Evolutionary conservation across 441 rosid species (phyloP).

Genomic region (Bruguiera hainesii): DNA sequence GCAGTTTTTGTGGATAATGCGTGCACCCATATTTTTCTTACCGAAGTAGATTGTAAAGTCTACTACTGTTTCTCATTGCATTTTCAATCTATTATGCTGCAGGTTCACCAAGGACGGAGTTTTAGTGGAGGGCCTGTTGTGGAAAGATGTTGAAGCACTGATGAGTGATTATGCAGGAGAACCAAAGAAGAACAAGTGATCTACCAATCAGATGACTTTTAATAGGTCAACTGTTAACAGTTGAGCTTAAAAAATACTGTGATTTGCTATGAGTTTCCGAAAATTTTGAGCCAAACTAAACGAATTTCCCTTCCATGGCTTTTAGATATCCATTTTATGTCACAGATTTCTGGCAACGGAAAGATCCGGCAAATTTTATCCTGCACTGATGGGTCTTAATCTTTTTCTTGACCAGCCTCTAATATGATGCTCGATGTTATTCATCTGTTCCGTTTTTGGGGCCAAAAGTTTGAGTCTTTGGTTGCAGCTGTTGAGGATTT

Average conservation of each 20-base stretch:
- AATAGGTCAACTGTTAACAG: conserved; percentile 18
- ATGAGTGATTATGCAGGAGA: conserved; percentile 61
- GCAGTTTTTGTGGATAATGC: background rate
- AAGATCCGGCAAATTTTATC: too few relatives aligned
- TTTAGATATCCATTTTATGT: conserved; percentile 2
- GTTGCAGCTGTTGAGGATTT: too few relatives aligned
- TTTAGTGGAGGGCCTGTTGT: conserved; percentile 78
- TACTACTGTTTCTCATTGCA: background rate
- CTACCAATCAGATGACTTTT: conserved; percentile 9
- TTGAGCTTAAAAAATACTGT: conserved; percentile 6
- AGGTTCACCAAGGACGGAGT: conserved; percentile 93
- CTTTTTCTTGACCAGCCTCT: too few relatives aligned
- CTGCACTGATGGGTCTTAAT: too few relatives aligned
- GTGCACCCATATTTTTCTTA: background rate
- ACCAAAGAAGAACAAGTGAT: conserved; percentile 86
- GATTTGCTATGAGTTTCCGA: conserved; percentile 14
- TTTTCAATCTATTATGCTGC: conserved; percentile 20
- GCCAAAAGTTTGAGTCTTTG: too few relatives aligned
- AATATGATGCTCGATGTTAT: too few relatives aligned
- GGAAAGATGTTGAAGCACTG: conserved; percentile 79
- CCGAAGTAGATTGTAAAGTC: background rate
- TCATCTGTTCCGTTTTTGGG: too few relatives aligned
- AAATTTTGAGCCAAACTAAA: conserved; percentile 28
- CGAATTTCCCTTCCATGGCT: conserved; percentile 1
- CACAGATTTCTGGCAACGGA: too few relatives aligned